Conservation (phyloP, 352 stramenopile species). For the Pythium insidiosum region DNA sequence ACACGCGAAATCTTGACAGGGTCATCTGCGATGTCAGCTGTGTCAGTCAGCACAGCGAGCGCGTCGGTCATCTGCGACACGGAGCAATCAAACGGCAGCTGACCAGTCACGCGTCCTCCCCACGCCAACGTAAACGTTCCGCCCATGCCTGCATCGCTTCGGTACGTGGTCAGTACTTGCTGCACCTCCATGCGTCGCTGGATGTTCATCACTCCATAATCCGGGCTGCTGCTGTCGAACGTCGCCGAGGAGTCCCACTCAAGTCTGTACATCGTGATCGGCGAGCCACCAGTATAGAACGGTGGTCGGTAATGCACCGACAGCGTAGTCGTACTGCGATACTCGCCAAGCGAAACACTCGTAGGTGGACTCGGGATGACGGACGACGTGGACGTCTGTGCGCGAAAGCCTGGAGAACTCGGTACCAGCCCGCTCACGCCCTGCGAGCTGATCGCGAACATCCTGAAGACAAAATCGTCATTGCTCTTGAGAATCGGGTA, state of each 20-base stretch:
- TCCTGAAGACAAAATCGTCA: slow-evolving; percentile 38
- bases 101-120: slow-evolving; percentile 68
- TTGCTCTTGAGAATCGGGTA: slow-evolving; percentile 47
- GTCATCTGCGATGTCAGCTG: slow-evolving; percentile 55
- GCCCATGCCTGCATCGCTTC: slow-evolving; percentile 46
- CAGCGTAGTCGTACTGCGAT: slow-evolving; percentile 66
- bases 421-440: slow-evolving; percentile 40
- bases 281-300: slow-evolving; percentile 80
- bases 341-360: slow-evolving; percentile 69
- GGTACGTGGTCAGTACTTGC: slow-evolving; percentile 63
- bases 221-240: slow-evolving; percentile 74
- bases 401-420: slow-evolving; percentile 23
- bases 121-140: slow-evolving; percentile 92
- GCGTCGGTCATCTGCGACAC: slow-evolving; percentile 61
- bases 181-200: slow-evolving; percentile 89
- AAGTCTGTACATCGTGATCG: slow-evolving; percentile 89
- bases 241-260: slow-evolving; percentile 84
- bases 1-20: slow-evolving; percentile 67
- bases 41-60: slow-evolving; percentile 73
- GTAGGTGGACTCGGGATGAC: slow-evolving; percentile 66
- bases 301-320: slow-evolving; percentile 78
- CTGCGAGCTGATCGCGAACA: slow-evolving; percentile 53
- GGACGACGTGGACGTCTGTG: slow-evolving; percentile 39
- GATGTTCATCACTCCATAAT: slow-evolving; percentile 84
- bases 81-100: slow-evolving; percentile 66